Evolutionary conservation across 768 basidiomycete species (phyloP), one percentile per base, ranked within the genome.

Genomic region (Pleurotus salmoneostramineus): DNA sequence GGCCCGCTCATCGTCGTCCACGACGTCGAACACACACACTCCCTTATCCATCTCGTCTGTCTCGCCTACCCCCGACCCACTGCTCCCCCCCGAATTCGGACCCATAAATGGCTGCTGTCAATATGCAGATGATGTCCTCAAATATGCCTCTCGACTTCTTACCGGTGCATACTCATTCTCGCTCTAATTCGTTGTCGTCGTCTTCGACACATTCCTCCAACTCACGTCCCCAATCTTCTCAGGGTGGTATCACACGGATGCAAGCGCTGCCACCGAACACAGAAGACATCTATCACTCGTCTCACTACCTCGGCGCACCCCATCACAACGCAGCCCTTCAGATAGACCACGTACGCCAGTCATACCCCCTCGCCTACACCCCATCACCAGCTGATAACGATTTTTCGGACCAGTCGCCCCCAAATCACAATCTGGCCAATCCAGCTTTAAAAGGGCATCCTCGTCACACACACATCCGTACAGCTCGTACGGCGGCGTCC

Each of bases 171-270:
- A 76, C 76, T 61, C 91, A 89, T 69, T 91, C 90, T 33, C 83
- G 91, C 68, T 90, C 90, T 46, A 83, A 80, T 69, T 93, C 91
- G 15, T 81, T 90, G 69, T 88, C 88, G 44, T 91, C 90, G 40
- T 80, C 84, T 50, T 88, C 87, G 58, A 83, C 87, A 49, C 84
- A 84, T 67, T 88, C 86, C 1, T 83, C 86, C 63, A 79, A 79
- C 65, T 89, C 89, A 48, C 83, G 90, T 21, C 88, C 89, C 40
- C 89, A 89, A 63, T 92, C 90, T 50, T 86, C 89, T 63, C 88
- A 89, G 69, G 87, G 88, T 63, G 65, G 73, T 65, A 64, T 85
- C 59, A 72, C 77, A 61, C 79, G 83, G 63, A 78, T 83, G 71
- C 78, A 81, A 62, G 66, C 77, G 42, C 71, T 85, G 63, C 77